A percentile compares a stretch with the other conserved stretches of the same genome.
Conservation (phyloP, 192 early-diverging fungal species). For the Linnemannia hyalina region DNA sequence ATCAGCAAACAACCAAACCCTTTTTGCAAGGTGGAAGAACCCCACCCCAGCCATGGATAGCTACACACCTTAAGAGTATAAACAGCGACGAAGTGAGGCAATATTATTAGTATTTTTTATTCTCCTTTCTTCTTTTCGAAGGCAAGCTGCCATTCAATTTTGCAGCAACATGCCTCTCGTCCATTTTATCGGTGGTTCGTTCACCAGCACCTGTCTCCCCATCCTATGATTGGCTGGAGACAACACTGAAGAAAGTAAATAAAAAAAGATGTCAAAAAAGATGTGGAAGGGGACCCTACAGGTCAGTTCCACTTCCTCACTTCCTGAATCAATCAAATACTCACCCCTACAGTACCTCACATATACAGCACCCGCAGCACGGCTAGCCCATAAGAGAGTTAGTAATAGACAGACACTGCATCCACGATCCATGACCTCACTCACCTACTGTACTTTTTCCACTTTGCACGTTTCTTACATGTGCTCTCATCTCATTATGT, state of each 20-base stretch:
- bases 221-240: background rate
- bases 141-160: background rate
- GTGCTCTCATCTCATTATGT: background rate
- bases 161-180: background rate
- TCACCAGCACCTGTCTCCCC: background rate
- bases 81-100: background rate
- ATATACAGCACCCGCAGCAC: background rate
- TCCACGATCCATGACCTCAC: background rate
- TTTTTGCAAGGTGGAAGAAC: background rate
- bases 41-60: background rate
- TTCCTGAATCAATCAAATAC: background rate
- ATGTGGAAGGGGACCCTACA: background rate
- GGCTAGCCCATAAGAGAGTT: conserved; percentile 10
- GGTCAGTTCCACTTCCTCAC: background rate
- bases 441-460: background rate
- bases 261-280: too few relatives aligned
- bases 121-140: background rate
- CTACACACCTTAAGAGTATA: background rate
- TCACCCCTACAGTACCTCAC: background rate
- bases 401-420: background rate
- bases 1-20: too few relatives aligned
- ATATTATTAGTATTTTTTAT: background rate
- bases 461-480: background rate
- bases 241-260: background rate
- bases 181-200: background rate